Evolutionary conservation across 139 green algal species (phyloP).

Genomic region (Chlorella sp.): DNA sequence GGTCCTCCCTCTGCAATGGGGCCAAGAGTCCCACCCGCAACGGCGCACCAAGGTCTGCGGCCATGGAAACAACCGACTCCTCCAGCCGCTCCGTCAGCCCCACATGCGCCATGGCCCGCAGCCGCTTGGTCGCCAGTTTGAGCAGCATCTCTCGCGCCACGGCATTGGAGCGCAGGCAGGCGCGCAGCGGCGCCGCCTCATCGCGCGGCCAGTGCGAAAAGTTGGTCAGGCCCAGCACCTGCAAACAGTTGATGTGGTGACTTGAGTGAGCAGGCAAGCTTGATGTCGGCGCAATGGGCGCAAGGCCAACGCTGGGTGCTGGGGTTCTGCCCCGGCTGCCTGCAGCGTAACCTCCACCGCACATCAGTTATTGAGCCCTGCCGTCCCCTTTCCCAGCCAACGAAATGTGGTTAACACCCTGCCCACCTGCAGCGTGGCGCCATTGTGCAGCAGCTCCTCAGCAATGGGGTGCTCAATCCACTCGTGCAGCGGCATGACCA

Average conservation of each 20-base stretch:
- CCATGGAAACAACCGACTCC: slow-evolving; percentile 62
- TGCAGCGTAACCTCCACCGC: no score
- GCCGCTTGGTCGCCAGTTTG: slow-evolving; percentile 51
- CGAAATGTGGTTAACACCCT: no score
- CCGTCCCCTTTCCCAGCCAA: no score
- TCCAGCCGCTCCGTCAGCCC: slow-evolving; percentile 74
- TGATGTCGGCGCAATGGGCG: no score
- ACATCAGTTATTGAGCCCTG: no score
- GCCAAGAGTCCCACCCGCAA: neutral
- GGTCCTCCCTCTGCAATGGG: no score
- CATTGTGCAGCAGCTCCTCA: slow-evolving; percentile 84
- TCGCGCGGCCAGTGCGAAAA: slow-evolving; percentile 75
- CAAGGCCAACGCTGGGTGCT: slow-evolving; percentile 4
- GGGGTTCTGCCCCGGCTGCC: no score
- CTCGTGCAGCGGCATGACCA: slow-evolving; percentile 81
- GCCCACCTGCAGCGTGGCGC: slow-evolving; percentile 72
- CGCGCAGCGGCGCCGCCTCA: slow-evolving; percentile 58
- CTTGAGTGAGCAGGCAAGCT: no score
- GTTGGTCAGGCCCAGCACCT: slow-evolving; percentile 91
- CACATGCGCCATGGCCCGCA: slow-evolving; percentile 74
- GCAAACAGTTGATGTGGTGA: neutral
- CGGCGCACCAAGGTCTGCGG: slow-evolving; percentile 45
- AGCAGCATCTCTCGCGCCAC: slow-evolving; percentile 39
- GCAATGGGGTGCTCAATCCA: slow-evolving; percentile 81
- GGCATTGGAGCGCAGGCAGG: slow-evolving; percentile 53